These are phyloP conservation scores for Calonectria pseudoreteaudii DNA, from an alignment of 2,329 filamentous ascomycete genomes.

Conservation along the genomic window DNA sequence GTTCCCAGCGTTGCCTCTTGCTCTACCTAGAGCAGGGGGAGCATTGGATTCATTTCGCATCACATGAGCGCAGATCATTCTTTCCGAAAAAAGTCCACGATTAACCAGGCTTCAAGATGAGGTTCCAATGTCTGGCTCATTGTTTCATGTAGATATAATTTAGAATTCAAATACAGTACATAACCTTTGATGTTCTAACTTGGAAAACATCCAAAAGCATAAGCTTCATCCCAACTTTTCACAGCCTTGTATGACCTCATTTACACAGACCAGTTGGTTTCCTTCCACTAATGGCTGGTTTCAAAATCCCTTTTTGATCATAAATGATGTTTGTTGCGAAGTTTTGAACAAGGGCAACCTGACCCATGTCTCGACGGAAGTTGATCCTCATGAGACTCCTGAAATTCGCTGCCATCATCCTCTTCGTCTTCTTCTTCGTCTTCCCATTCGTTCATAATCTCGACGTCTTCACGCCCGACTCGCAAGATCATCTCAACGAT, in stretches of 20 bases:
- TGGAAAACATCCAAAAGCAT: background rate
- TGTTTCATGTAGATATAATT: background rate
- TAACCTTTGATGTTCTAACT: background rate
- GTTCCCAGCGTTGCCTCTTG: conserved; percentile 17
- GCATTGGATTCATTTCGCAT: background rate
- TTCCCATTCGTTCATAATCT: background rate
- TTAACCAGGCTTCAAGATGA: background rate
- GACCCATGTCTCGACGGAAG: too few relatives aligned
- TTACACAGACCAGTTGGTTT: too few relatives aligned
- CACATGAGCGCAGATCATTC: background rate
- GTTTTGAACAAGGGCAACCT: too few relatives aligned
- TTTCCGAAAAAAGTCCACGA: background rate
- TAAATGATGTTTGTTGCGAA: too few relatives aligned
- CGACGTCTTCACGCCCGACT: background rate
- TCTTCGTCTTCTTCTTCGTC: background rate
- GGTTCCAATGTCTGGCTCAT: background rate
- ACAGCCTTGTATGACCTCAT: too few relatives aligned
- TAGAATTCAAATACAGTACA: background rate
- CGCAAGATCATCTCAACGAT: background rate
- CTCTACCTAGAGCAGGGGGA: background rate
- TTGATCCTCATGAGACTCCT: too few relatives aligned
- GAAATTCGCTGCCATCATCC: too few relatives aligned
- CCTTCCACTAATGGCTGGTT: too few relatives aligned
- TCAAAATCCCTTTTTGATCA: too few relatives aligned
- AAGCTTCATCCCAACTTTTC: too few relatives aligned